These are phyloP conservation scores for Rhizomucor pusillus DNA, from an alignment of 371 early-diverging fungal species.

Conservation along the genomic window DNA sequence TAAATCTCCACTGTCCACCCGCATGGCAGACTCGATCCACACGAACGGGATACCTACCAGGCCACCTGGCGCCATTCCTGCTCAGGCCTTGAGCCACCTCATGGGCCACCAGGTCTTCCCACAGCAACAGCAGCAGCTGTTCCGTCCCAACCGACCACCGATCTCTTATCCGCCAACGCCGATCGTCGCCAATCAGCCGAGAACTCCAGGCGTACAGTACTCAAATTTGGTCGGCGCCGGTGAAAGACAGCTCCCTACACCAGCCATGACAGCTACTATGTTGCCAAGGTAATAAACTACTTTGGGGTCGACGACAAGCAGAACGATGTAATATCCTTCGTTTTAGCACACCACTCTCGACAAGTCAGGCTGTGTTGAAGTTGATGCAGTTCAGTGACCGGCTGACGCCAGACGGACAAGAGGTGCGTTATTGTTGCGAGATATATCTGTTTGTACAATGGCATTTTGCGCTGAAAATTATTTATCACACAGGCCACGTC, in stretches of 20 bases:
- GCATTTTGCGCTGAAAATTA: neutral
- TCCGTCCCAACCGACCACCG: slow-evolving; percentile 6
- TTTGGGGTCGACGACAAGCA: neutral
- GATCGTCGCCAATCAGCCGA: slow-evolving; percentile 13
- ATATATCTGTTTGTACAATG: neutral
- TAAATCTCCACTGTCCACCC: too few relatives aligned
- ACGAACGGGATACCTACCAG: too few relatives aligned
- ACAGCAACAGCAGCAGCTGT: neutral
- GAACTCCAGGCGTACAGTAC: slow-evolving; percentile 5
- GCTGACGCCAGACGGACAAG: slow-evolving; percentile 28
- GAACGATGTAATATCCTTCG: neutral
- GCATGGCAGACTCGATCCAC: too few relatives aligned
- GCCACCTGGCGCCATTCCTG: too few relatives aligned
- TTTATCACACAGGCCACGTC: slow-evolving; percentile 17
- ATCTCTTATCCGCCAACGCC: slow-evolving; percentile 10
- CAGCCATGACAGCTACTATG: slow-evolving; percentile 26
- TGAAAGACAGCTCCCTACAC: slow-evolving; percentile 22
- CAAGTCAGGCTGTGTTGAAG: slow-evolving; percentile 40
- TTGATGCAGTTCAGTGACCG: slow-evolving; percentile 44
- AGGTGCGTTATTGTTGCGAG: neutral
- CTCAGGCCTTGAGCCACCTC: too few relatives aligned
- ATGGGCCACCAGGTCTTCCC: too few relatives aligned
- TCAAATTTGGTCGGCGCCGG: neutral
- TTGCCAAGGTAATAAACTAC: slow-evolving; percentile 13
- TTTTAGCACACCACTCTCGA: slow-evolving; percentile 6